Conservation (phyloP, 129 eudicot genomes). For the Artemisia annua region DNA sequence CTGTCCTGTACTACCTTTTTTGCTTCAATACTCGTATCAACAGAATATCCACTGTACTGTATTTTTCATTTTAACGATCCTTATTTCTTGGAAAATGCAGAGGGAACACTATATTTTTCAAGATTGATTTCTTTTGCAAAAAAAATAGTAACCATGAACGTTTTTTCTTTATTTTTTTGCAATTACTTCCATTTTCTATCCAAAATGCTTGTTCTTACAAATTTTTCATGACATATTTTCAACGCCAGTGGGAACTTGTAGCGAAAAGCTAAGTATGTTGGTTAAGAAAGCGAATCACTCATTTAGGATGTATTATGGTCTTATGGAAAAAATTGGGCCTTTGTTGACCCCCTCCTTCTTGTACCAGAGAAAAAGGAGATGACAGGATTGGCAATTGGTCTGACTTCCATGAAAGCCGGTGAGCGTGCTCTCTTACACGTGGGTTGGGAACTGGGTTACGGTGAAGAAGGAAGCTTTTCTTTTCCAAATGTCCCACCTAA, state of each 20-base stretch:
- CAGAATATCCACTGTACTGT: not conserved
- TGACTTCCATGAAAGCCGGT: slow-evolving; percentile 84
- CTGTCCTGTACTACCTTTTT: not conserved
- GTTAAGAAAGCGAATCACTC: not conserved
- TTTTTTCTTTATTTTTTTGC: not conserved
- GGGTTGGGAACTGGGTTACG: slow-evolving; percentile 95
- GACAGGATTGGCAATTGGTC: slow-evolving; percentile 86
- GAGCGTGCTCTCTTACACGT: slow-evolving; percentile 87
- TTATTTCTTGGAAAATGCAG: slow-evolving; percentile 8
- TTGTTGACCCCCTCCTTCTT: slow-evolving; percentile 15
- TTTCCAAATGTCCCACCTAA: slow-evolving; percentile 98
- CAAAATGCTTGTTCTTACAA: slow-evolving; percentile 7
- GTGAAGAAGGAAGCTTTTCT: slow-evolving; percentile 95
- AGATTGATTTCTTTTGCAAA: not conserved
- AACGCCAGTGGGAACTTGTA: not conserved
- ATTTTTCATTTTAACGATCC: slow-evolving; percentile 4
- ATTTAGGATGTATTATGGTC: not conserved
- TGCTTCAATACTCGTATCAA: not conserved
- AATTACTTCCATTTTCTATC: not conserved
- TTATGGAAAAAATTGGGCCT: slow-evolving; percentile 11
- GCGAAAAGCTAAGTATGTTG: slow-evolving; percentile 1
- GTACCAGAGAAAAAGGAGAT: slow-evolving; percentile 82
- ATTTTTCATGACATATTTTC: slow-evolving; percentile 1
- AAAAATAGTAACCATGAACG: not conserved
- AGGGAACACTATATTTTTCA: slow-evolving; percentile 2